phyloP scores from a whole-genome alignment of 805 yeast genomes.

The Candida broadrunensis region DNA sequence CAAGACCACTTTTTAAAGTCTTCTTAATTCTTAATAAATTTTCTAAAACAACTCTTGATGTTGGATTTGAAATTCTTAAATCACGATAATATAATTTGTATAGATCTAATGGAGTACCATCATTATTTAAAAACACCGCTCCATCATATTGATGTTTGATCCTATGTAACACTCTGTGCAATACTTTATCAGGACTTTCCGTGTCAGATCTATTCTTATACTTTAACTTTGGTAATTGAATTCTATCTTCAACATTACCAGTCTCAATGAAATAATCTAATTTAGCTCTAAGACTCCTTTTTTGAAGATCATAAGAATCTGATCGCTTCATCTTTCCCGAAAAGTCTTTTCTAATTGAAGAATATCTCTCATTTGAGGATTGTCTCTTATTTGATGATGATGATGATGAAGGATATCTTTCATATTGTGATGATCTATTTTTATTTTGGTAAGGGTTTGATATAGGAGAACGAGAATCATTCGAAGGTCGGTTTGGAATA shows the following conservation, averaged over 20 bases:
- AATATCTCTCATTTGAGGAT: too few species aligned
- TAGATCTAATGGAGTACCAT: constrained; percentile 23
- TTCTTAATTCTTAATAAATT: constrained; percentile 24
- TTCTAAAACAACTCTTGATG: constrained; percentile 21
- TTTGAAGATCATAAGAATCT: background rate
- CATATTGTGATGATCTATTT: too few species aligned
- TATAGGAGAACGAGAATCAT: too few species aligned
- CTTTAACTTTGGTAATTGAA: background rate
- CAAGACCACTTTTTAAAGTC: constrained; percentile 24
- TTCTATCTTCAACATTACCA: constrained; percentile 13
- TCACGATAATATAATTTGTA: constrained; percentile 20
- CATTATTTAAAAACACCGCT: constrained; percentile 16
- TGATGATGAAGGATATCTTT: too few species aligned
- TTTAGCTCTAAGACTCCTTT: constrained; percentile 9
- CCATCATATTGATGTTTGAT: constrained; percentile 24
- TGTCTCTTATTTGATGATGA: too few species aligned
- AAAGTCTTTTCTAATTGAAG: too few species aligned
- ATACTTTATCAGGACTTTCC: constrained; percentile 15
- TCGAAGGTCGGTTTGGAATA: too few species aligned
- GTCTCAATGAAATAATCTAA: constrained; percentile 26
- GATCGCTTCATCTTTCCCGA: too few species aligned
- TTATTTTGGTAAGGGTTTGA: too few species aligned
- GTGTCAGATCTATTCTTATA: background rate
- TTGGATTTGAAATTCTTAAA: constrained; percentile 16
- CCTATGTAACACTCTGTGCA: constrained; percentile 18